A percentile compares a stretch with the other conserved stretches of the same genome.
Evolutionary conservation across 164 flowering plant species (phyloP).

Genomic region (Vitis amurensis): DNA sequence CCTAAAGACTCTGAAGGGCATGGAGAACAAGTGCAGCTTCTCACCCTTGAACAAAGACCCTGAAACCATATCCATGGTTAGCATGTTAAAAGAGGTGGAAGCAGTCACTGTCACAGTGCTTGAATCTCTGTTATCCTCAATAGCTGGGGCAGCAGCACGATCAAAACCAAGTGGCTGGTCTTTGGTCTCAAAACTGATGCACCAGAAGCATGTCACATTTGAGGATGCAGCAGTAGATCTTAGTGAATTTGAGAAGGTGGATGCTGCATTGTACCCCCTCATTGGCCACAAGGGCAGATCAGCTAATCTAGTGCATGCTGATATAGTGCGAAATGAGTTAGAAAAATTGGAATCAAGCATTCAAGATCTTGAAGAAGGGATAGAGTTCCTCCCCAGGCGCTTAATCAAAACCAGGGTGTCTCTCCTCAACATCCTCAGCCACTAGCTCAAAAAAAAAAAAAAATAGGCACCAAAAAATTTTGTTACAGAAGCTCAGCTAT

Average conservation of each 20-base stretch:
- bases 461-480: too few species aligned
- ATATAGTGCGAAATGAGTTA: slow-evolving; percentile 17
- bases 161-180: slow-evolving; percentile 21
- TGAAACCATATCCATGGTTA: slow-evolving; percentile 1
- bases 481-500: too few species aligned
- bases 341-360: slow-evolving; percentile 25
- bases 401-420: slow-evolving; percentile 48
- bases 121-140: slow-evolving; percentile 12
- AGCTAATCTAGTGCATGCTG: background rate
- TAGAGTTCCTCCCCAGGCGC: slow-evolving; percentile 32
- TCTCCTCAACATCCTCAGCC: slow-evolving; percentile 39
- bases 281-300: slow-evolving; percentile 4
- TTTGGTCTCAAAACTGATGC: slow-evolving; percentile 35
- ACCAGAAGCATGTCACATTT: slow-evolving; percentile 4
- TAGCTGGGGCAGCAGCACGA: slow-evolving; percentile 1
- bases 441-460: slow-evolving; percentile 10
- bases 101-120: slow-evolving; percentile 14
- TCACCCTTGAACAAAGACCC: background rate
- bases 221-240: slow-evolving; percentile 8
- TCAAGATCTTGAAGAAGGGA: slow-evolving; percentile 42
- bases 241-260: slow-evolving; percentile 25
- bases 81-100: slow-evolving; percentile 25
- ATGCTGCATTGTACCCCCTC: slow-evolving; percentile 10
- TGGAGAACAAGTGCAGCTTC: background rate
- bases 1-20: slow-evolving; percentile 6